Evolutionary conservation across 129 eudicot species (phyloP), one percentile per base, ranked within the genome.

Genomic region (Flaveria sonorensis): DNA sequence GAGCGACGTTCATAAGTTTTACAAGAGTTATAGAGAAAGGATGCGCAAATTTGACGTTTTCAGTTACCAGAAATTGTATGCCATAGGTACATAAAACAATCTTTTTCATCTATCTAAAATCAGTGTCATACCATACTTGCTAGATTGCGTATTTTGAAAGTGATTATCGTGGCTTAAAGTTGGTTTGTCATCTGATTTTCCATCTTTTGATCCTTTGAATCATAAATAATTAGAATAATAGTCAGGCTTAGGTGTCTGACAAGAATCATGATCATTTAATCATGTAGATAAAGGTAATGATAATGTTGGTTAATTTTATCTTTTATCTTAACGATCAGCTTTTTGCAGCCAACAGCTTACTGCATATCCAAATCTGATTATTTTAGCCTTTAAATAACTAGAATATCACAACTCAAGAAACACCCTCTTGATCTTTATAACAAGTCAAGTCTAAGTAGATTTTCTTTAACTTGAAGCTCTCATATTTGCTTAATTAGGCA

Each of bases 11-110:
- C 97, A 91, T 56, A 88, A 89, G 79, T 82, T 95, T 81, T 88
- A 95, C 96, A 91, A 89, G 78, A 91, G 88, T 79, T 95, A 91
- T 77, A 78, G 92, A 55, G 99, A 92, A 52, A 78, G 87, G 70
- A 95, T 95, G 99, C 76, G 96, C 1, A 95, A 95, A 85, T 88
- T 95, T 4, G 99, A 95, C 76, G 89, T 95, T 82, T 82, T 95
- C 82, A 95, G 79, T 77, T 95, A 87, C 89, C 99, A 95, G 89
- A 95, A 95, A 89, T 89, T 89, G 97, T 91, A 94, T 81, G 89
- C 98, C 79, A 86, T 95, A 84, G 99, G 99, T 94, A 82, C 64
- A 45, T 62, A 74, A 16, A 15, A 51, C 14, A 3, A 12, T 9
- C 79, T 43, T 90, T 81, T 20, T 43, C 47, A 43, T 30, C 15